Evolutionary conservation across 495 filamentous ascomycete species (phyloP), one percentile per base, ranked within the genome.

Genomic region (Viridothelium virens): DNA sequence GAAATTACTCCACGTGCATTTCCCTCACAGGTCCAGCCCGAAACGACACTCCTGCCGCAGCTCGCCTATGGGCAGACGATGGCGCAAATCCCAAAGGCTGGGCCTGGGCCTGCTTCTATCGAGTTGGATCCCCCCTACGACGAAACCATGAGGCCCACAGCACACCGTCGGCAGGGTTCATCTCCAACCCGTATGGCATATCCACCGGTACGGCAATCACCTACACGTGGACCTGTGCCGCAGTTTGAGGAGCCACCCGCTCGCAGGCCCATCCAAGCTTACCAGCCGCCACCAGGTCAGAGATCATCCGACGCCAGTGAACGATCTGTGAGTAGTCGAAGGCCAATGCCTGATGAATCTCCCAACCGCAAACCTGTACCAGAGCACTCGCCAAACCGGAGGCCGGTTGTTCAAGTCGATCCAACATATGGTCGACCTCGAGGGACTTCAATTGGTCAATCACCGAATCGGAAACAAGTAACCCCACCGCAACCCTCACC

Each of bases 221-320:
- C 53, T 2, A 59, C 53, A 36, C 53, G 53, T 10, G 53, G 31
- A 3, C 53, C 18, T 34, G 31, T 59, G 53, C 31, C 53, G 11
- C 53, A 33, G 36, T 59, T 59, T 36, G 53, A 59, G 5, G 25
- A 33, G 18, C 36, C 53, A 59, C 7, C 53, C 31, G 36, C 25
- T 59, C 53, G 53, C 3, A 59, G 31, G 53, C 53, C 53, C 11
- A 36, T 59, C 31, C 53, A 33, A 14, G 53, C 53, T 7, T 59
- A 59, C 36, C 53, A 59, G 7, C 25, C 53, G 7, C 25, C 53
- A 36, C 6, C 14, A 10, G 53, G 36, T 10, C 53, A 59, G 14
- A 59, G 53, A 36, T 59, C 53, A 7, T 59, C 53, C 36, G 53
- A 59, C 18, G 53, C 53, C 14, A 59, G 53, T 36, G 53, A 59